Conservation (phyloP, 129 eudicot genomes). For the Tagetes erecta region DNA sequence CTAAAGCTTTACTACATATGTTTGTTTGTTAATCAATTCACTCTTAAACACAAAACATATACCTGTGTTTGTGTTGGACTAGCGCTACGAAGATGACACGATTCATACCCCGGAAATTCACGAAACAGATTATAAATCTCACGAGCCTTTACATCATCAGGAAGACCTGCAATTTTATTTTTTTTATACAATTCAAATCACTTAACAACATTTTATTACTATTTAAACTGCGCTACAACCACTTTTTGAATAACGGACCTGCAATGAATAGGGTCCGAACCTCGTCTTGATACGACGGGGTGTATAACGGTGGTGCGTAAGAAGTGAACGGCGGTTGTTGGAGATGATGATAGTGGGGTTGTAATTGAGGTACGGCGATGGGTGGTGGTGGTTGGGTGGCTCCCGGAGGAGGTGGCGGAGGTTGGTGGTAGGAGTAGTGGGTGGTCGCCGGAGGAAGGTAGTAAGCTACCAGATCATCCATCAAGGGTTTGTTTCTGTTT, state of each 20-base stretch:
- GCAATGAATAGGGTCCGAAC: slow-evolving; percentile 90
- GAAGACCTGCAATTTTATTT: slow-evolving; percentile 67
- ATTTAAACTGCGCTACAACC: too few relatives aligned
- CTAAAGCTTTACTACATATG: too few relatives aligned
- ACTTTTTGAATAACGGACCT: slow-evolving; percentile 32
- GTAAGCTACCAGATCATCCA: slow-evolving; percentile 79
- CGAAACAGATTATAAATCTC: slow-evolving; percentile 86
- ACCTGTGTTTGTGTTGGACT: slow-evolving; percentile 63
- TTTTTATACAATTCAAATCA: too few relatives aligned
- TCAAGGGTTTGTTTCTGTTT: slow-evolving; percentile 14
- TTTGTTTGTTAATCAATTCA: background rate
- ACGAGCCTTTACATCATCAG: slow-evolving; percentile 84
- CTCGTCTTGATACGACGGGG: slow-evolving; percentile 50
- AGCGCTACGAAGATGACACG: slow-evolving; percentile 79
- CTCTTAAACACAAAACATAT: background rate
- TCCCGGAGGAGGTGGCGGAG: slow-evolving; percentile 63
- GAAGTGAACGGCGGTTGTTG: slow-evolving; percentile 42
- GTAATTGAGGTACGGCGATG: slow-evolving; percentile 37
- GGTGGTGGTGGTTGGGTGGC: slow-evolving; percentile 44
- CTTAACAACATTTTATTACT: too few relatives aligned
- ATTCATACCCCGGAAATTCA: slow-evolving; percentile 78
- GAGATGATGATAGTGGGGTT: slow-evolving; percentile 31
- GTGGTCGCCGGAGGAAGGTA: slow-evolving; percentile 61
- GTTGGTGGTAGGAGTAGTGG: slow-evolving; percentile 45
- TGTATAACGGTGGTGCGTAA: slow-evolving; percentile 45